A percentile compares a stretch with the other conserved stretches of the same genome.
Evolutionary conservation across 2,329 filamentous ascomycete genomes (phyloP).

Genomic region (Alternaria atra): DNA sequence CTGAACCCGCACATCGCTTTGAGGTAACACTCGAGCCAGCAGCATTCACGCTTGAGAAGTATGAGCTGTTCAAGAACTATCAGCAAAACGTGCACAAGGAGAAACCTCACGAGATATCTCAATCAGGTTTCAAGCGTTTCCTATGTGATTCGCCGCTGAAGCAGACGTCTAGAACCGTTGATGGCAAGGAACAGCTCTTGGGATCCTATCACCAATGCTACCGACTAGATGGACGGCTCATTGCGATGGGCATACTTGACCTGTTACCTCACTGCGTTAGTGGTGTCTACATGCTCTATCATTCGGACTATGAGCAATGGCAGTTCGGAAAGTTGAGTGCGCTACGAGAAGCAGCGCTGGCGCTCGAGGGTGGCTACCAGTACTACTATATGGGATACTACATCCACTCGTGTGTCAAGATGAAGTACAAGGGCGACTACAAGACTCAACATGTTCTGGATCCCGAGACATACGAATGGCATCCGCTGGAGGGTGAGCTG

Average conservation of each 20-base stretch:
- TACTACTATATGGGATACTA: slow-evolving; percentile 89
- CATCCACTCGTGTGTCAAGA: slow-evolving; percentile 82
- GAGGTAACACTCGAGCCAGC: slow-evolving; percentile 75
- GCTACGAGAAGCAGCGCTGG: slow-evolving; percentile 75
- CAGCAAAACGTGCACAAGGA: slow-evolving; percentile 78
- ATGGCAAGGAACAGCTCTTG: slow-evolving; percentile 65
- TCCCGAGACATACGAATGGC: slow-evolving; percentile 71
- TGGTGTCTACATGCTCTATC: slow-evolving; percentile 84
- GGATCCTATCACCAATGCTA: slow-evolving; percentile 87
- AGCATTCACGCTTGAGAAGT: slow-evolving; percentile 80
- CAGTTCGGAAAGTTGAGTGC: slow-evolving; percentile 80
- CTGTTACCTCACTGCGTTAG: slow-evolving; percentile 79
- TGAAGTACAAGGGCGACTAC: slow-evolving; percentile 86
- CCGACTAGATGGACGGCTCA: slow-evolving; percentile 75
- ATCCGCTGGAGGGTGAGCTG: slow-evolving; percentile 63
- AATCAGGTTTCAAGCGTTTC: slow-evolving; percentile 72
- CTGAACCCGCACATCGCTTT: slow-evolving; percentile 72
- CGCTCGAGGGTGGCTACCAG: slow-evolving; percentile 72
- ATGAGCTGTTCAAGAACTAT: slow-evolving; percentile 74
- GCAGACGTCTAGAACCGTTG: slow-evolving; percentile 54
- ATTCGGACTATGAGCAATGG: slow-evolving; percentile 75
- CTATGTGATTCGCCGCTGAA: slow-evolving; percentile 75
- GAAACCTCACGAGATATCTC: slow-evolving; percentile 65
- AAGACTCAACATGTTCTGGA: slow-evolving; percentile 77
- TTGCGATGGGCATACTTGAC: slow-evolving; percentile 80